phyloP scores from a whole-genome alignment of 352 stramenopile species.

The Peronosclerospora sorghi region DNA sequence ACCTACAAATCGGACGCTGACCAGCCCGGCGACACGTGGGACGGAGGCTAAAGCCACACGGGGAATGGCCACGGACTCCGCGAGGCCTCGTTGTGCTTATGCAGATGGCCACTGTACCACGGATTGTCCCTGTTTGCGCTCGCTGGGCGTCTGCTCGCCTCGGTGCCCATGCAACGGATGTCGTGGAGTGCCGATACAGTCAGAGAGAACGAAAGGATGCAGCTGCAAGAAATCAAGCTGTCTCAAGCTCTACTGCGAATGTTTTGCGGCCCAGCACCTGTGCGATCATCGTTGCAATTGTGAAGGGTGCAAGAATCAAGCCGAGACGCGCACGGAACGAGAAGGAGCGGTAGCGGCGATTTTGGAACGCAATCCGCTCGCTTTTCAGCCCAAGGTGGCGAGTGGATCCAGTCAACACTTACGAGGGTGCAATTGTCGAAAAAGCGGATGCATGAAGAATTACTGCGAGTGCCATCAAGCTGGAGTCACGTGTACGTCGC shows the following conservation, averaged over 20 bases:
- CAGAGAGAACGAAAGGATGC: constrained; percentile 65
- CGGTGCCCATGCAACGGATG: constrained; percentile 37
- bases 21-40: neutral
- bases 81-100: constrained; percentile 23
- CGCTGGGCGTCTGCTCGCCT: constrained; percentile 26
- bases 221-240: constrained; percentile 97
- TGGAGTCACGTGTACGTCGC: constrained; percentile 62
- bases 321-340: constrained; percentile 44
- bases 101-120: constrained; percentile 26
- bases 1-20: neutral
- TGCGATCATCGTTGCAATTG: constrained; percentile 73
- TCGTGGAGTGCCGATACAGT: constrained; percentile 15
- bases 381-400: constrained; percentile 92
- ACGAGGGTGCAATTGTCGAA: constrained; percentile 92
- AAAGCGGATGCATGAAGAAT: constrained; percentile 95
- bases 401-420: constrained; percentile 78
- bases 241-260: constrained; percentile 91
- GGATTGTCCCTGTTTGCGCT: constrained; percentile 33
- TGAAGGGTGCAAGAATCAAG: constrained; percentile 69
- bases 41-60: constrained; percentile 10
- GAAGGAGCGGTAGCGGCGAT: constrained; percentile 81
- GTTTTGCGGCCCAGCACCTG: constrained; percentile 52
- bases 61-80: constrained; percentile 9
- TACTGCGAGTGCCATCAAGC: constrained; percentile 96
- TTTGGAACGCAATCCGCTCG: constrained; percentile 86